Evolutionary conservation across 371 early-diverging fungal genomes (phyloP).

Genomic region (Mucor mucedo): DNA sequence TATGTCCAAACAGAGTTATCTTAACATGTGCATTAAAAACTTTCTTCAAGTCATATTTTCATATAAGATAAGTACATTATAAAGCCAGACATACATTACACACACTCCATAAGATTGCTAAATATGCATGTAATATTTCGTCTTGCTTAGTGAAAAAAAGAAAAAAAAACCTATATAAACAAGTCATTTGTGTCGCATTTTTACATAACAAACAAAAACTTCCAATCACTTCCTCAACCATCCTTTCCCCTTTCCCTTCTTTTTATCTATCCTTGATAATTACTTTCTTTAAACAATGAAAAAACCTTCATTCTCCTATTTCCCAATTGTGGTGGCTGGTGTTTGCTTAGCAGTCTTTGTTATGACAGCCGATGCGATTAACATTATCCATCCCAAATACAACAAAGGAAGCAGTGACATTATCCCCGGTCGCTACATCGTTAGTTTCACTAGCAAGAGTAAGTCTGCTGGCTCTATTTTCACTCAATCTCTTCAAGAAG

Average conservation of each 20-base stretch:
- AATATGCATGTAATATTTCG: conserved; percentile 1
- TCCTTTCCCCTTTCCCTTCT: conserved; percentile 4
- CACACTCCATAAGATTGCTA: background rate
- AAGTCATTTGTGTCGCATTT: background rate
- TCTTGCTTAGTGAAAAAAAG: background rate
- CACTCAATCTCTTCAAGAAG: conserved; percentile 28
- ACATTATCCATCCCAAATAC: conserved; percentile 34
- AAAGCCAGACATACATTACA: background rate
- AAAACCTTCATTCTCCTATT: conserved; percentile 27
- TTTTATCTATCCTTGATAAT: conserved; percentile 9
- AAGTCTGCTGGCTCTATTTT: conserved; percentile 16
- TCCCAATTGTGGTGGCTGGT: conserved; percentile 36
- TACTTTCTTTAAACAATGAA: conserved; percentile 22
- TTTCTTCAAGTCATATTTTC: background rate
- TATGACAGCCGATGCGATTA: conserved; percentile 27
- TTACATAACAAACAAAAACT: background rate
- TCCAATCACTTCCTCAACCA: background rate
- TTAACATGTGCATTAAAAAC: conserved; percentile 12
- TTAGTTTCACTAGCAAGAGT: conserved; percentile 29
- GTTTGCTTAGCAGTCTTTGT: conserved; percentile 34
- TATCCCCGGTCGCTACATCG: conserved; percentile 44
- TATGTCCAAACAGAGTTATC: conserved; percentile 5
- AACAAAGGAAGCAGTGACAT: conserved; percentile 10
- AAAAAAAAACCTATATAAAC: conserved; percentile 1
- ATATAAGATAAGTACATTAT: background rate